Evolutionary conservation across 805 yeast genomes (phyloP).

Genomic region (Diddensiella caesifluorescens): DNA sequence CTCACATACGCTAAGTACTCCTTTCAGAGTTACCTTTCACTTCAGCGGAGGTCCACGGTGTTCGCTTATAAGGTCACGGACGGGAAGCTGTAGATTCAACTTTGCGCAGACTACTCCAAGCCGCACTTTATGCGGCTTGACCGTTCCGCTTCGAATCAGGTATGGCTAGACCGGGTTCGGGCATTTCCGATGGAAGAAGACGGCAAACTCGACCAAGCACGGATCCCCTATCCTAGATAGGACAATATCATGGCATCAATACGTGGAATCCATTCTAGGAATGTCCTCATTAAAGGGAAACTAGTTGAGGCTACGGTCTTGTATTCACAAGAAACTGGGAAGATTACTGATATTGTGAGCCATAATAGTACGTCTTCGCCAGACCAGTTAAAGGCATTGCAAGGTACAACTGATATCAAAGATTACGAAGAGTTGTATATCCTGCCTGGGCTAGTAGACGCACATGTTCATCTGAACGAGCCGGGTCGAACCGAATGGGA

Average conservation of each 20-base stretch:
- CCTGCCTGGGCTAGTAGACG: constrained; percentile 87
- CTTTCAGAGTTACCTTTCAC: too few species aligned
- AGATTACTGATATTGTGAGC: background rate
- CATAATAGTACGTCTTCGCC: background rate
- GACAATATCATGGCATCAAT: background rate
- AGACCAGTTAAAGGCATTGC: background rate
- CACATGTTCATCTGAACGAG: constrained; percentile 92
- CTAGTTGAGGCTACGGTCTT: constrained; percentile 8
- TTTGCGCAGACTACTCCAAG: too few species aligned
- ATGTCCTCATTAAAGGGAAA: constrained; percentile 16
- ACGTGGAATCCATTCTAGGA: constrained; percentile 3
- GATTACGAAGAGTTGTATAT: constrained; percentile 59
- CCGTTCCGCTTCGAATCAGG: too few species aligned
- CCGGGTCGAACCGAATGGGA: constrained; percentile 99
- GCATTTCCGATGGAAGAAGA: too few species aligned
- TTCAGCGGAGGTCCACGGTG: too few species aligned
- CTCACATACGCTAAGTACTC: too few species aligned
- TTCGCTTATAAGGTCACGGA: too few species aligned
- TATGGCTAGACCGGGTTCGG: too few species aligned
- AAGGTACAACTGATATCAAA: constrained; percentile 22
- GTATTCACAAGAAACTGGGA: constrained; percentile 9
- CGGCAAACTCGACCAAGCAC: too few species aligned
- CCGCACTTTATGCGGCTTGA: too few species aligned
- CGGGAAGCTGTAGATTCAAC: too few species aligned
- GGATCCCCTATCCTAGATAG: too few species aligned